Evolutionary conservation across 306 rosid genomes (phyloP), one percentile per base, ranked within the genome.

Genomic region (Prunus mume): DNA sequence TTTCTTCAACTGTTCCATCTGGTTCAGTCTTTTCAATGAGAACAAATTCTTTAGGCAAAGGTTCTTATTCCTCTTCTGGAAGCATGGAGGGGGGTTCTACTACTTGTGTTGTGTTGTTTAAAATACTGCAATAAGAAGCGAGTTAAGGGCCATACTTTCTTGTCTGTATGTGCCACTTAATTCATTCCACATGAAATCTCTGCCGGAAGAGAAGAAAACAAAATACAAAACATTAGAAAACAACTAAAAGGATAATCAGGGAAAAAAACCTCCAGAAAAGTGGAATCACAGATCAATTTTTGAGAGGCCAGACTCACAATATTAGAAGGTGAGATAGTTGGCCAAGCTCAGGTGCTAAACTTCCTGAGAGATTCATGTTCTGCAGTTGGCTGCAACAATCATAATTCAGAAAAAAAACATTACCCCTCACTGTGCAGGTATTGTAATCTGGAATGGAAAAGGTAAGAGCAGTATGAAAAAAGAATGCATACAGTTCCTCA

Each of bases 141-240:
- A 24, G 25, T 24, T 24, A 24, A 24, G 25, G 25, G 25, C 25
- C 25, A 24, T 24, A 24, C 25, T 24, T 24, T 24, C 25, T 24
- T 24, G 25, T 24, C 25, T 24, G 25, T 24, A 24, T 24, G 85
- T 60, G 41, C 98, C 98, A 4, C 81, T 85, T 78, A 93, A 73
- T 41, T 84, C 74, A 86, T 93, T 93, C 98, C 98, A 93, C 98
- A 93, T 91, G 88, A 93, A 88, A 84, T 89, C 79, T 87, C 98
- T 93, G 78, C 30, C 68, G 68, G 78, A 81, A 67, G 61, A 20
- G 28, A 3, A 27, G 27, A 65, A 19, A 51, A 56, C n/a, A 1
- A 68, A 83, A 85, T 79, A 71, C 45, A 68, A 75, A 60, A 56
- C 55, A 77, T 90, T 76, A 87, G 85, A 72, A 71, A 51, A 65